Base-by-base conservation (phyloP, 371 early-diverging fungal genomes). In the Choanephora cucurbitarum region DNA sequence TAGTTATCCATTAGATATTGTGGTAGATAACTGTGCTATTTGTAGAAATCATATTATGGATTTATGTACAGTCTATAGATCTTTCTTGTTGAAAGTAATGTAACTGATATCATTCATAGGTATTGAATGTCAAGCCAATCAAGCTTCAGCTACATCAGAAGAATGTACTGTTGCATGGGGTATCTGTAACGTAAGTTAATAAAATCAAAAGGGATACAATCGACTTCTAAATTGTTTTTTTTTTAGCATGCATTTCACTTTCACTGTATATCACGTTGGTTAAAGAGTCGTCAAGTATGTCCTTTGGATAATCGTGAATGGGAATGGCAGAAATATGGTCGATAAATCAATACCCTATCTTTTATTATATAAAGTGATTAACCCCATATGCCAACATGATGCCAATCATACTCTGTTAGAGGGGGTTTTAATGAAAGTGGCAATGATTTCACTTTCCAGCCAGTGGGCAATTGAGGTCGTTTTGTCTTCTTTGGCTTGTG, bases 11-110 rank as follows among this genome's bases (percentile, higher is more conserved):
- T 3, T 91, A 97, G 99, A 99, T 75, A 97, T 97, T 82, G 94
- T 93, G 33, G 97, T 99, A 13, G 99, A 99, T 70, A 98, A 96
- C 75, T 99, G 99, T 69, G 99, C 99, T 58, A 99, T 99, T 73
- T 99, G 99, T 81, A 90, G 99, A 67, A 99, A 99, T 77, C 99
- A 99, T 77, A 99, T 98, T 73, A 99, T 99, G 99, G 99, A 99
- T 68, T 88, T 96, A 47, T 99, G 99, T 91, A 87, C 18, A 43
- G 15, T 22, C 14, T 40, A 28, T 28, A 28, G 28, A 28, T 28
- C 28, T 7, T 28, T 28, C 28, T 28, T n/a, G n/a, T n/a, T n/a
- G n/a, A n/a, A n/a, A n/a, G n/a, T n/a, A n/a, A n/a, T n/a, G n/a
- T n/a, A n/a, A n/a, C n/a, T n/a, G n/a, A n/a, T n/a, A n/a, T n/a